Base-by-base conservation (phyloP, 2,329 filamentous ascomycete species). In the Hyphodiscus sp. region DNA sequence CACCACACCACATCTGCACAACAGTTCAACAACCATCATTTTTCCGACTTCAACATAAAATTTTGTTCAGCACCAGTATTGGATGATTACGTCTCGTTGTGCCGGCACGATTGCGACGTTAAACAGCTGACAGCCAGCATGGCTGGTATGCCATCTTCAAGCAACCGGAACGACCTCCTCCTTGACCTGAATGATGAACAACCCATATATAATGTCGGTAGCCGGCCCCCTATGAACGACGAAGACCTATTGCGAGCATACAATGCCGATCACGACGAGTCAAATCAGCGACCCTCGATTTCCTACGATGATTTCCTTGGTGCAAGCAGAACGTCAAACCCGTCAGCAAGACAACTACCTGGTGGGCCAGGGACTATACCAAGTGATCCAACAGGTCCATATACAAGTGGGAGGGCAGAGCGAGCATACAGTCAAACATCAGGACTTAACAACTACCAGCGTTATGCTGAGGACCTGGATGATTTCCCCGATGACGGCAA, bases 231-330 rank as follows among this genome's bases (percentile, higher is more conserved):
- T n/a, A 75, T 88, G 57, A 86, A 86, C 69, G 91, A 96, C 69
- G 87, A 95, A 61, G 84, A 91, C 61, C 76, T 95, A 47, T 74
- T 92, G 67, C 81, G 83, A 68, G 82, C 82, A 60, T 91, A 89
- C 73, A 81, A 87, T 55, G 60, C 58, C 9, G 60, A 68, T 65
- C 83, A 86, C 67, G 81, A 88, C 60, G 75, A 79, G 62, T 74
- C 79, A 46, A 80, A 81, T 57, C 73, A 83, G 53, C 87, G 92
- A 61, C 89, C 91, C 50, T 96, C 91, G 23, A 84, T 92, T 50
- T 95, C 91, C 54, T 96, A 96, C 72, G 92, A 96, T 76, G 87
- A 94, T 65, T 97, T 96, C 69, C 86, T 97, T 58, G 92, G 92
- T 59, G 83, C 77, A 26, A 74, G 75, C 59, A 76, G 75, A 57